Base-by-base conservation (phyloP, 106 monocot genomes). In the Dioscorea dumetorum region DNA sequence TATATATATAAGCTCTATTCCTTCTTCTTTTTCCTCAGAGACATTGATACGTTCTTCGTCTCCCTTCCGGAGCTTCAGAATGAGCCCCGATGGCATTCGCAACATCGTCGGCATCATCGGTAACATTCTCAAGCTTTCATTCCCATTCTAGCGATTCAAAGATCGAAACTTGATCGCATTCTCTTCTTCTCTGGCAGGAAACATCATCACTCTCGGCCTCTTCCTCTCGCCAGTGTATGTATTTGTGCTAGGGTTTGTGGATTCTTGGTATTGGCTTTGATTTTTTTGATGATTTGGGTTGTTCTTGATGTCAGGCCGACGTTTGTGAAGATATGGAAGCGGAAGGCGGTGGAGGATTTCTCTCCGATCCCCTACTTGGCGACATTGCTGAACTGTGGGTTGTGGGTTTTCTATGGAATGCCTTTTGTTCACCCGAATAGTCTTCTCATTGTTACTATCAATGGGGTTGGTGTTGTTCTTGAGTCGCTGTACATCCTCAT, bases 191-290 rank as follows among this genome's bases (percentile, higher is more conserved):
- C 49, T 56, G 61, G 10, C 77, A 89, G 85, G 85, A 15, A 82
- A 90, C 50, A 59, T 81, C 23, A 81, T 84, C 63, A 81, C 90
- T 14, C 79, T 83, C 23, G 78, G 83, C 0, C 63, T 90, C 21
- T 83, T 90, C 65, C 83, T 90, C 33, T 80, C 90, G 8, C 90
- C 90, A n/a, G 23, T 71, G 90, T 90, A 73, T 78, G 80, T 23
- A 24, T 15, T 5, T 16, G 22, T 41, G 10, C 9, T 5, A 8
- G 8, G 3, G n/a, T 58, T 41, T 24, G 23, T 28, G n/a, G 0
- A 50, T 34, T 66, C 15, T 24, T n/a, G 1, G 5, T 22, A 4
- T 53, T 22, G 20, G 6, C 19, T 11, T 33, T 34, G 7, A 1
- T 49, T 34, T 15, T 33, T 31, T 58, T 22, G n/a, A 0, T 15